Conservation (phyloP, 2,329 filamentous ascomycete genomes). For the Ophiosphaerella herpotricha region DNA sequence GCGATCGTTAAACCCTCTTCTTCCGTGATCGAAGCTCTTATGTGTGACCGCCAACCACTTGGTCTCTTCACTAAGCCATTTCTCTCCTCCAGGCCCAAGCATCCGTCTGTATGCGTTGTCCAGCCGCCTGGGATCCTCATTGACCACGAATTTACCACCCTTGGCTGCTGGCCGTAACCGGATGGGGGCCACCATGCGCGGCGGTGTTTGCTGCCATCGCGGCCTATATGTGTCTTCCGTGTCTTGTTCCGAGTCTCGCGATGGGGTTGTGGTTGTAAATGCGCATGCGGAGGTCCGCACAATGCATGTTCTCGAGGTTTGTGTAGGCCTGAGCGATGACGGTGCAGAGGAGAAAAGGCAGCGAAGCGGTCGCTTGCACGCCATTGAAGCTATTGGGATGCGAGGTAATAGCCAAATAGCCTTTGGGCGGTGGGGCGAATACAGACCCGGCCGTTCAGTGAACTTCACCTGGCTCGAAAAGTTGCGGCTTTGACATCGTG, state of each 20-base stretch:
- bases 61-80: conserved; percentile 81
- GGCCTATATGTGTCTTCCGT: conserved; percentile 43
- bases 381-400: conserved; percentile 45
- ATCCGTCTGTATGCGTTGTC: conserved; percentile 79
- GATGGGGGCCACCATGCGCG: conserved; percentile 53
- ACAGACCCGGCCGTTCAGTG: conserved; percentile 14
- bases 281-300: conserved; percentile 44
- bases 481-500: conserved; percentile 26
- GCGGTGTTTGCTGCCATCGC: conserved; percentile 58
- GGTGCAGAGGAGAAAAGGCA: conserved; percentile 32
- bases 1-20: conserved; percentile 91
- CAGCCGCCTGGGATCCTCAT: conserved; percentile 73
- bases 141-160: conserved; percentile 68
- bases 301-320: conserved; percentile 24
- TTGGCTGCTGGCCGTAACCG: conserved; percentile 63
- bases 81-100: conserved; percentile 73
- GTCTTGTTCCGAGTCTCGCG: conserved; percentile 34
- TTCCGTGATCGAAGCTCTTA: conserved; percentile 96
- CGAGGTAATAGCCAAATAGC: not conserved
- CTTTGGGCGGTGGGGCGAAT: conserved; percentile 11
- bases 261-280: conserved; percentile 35
- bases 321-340: conserved; percentile 32
- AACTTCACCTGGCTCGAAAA: conserved; percentile 35
- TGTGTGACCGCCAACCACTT: conserved; percentile 98
- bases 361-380: conserved; percentile 52